Conservation (phyloP, 148 eudicot species). For the Amaranthus palmeri region DNA sequence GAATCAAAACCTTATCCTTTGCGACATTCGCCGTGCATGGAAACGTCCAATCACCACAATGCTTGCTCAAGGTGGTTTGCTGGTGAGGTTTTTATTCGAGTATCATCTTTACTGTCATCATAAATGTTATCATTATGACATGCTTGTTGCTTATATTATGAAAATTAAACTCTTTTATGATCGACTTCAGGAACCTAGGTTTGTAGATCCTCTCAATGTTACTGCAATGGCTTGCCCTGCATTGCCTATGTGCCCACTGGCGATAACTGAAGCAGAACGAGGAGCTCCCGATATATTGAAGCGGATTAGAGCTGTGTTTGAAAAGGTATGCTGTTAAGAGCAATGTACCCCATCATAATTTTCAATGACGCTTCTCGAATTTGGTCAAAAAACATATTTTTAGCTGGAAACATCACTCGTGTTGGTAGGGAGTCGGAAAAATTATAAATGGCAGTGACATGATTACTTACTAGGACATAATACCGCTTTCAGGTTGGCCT, state of each 20-base stretch:
- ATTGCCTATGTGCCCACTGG: constrained; percentile 88
- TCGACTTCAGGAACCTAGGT: constrained; percentile 58
- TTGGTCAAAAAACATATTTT: too few relatives aligned
- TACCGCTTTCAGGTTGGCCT: constrained; percentile 75
- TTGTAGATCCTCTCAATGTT: constrained; percentile 84
- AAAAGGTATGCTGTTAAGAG: constrained; percentile 52
- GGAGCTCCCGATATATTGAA: constrained; percentile 92
- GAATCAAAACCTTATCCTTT: constrained; percentile 84
- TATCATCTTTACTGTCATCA: not conserved
- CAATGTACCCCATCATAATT: not conserved
- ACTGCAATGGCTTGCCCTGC: constrained; percentile 99
- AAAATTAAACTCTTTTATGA: constrained; percentile 9
- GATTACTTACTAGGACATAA: constrained; percentile 7
- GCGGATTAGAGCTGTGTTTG: constrained; percentile 81
- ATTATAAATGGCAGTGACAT: not conserved
- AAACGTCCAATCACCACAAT: constrained; percentile 65
- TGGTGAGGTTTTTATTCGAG: constrained; percentile 44
- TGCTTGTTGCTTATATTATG: not conserved
- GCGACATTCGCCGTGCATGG: constrained; percentile 68
- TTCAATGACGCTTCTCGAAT: not conserved
- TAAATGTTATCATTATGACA: not conserved
- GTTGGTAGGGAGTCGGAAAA: not conserved
- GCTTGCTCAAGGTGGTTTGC: constrained; percentile 83
- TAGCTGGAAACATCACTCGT: too few relatives aligned
- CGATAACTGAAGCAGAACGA: constrained; percentile 96